Conservation (phyloP, 2,329 filamentous ascomycete species). For the Xylariomycetidae sp. region DNA sequence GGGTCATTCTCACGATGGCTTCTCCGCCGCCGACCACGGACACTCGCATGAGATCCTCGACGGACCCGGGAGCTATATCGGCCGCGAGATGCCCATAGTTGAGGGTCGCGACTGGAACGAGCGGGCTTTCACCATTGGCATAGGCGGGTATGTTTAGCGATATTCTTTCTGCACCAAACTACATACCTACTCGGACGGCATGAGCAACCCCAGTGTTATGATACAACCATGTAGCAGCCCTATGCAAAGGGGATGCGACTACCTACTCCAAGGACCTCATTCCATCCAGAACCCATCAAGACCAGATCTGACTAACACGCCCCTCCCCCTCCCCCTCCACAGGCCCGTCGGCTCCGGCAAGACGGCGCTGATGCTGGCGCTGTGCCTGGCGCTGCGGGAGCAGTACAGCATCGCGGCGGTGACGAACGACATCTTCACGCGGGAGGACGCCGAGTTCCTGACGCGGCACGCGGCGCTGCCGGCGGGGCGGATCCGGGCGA, state of each 20-base stretch:
- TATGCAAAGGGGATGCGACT: too few relatives aligned
- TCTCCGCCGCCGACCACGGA: slow-evolving; percentile 68
- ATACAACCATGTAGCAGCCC: too few relatives aligned
- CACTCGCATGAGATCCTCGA: slow-evolving; percentile 95
- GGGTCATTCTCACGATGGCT: slow-evolving; percentile 42
- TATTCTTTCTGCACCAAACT: too few relatives aligned
- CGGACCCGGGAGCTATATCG: slow-evolving; percentile 83
- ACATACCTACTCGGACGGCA: too few relatives aligned
- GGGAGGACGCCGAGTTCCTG: slow-evolving; percentile 96
- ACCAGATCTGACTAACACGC: slow-evolving; percentile 10
- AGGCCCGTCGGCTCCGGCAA: slow-evolving; percentile 93
- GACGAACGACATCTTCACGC: slow-evolving; percentile 98
- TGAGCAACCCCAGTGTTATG: too few relatives aligned
- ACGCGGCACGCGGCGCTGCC: slow-evolving; percentile 80
- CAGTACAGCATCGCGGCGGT: slow-evolving; percentile 86
- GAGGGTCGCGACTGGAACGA: slow-evolving; percentile 84
- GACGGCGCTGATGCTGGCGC: slow-evolving; percentile 90
- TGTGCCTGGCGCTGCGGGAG: slow-evolving; percentile 77
- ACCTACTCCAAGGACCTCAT: too few relatives aligned
- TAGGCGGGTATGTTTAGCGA: slow-evolving; percentile 68
- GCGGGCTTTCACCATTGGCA: slow-evolving; percentile 92
- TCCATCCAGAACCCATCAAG: too few relatives aligned
- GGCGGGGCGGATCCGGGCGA: slow-evolving; percentile 78
- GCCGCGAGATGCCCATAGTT: slow-evolving; percentile 88
- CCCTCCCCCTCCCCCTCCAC: background rate